phyloP scores from a whole-genome alignment of 176 grass and related monocot genomes.

The Oropetium thomaeum region DNA sequence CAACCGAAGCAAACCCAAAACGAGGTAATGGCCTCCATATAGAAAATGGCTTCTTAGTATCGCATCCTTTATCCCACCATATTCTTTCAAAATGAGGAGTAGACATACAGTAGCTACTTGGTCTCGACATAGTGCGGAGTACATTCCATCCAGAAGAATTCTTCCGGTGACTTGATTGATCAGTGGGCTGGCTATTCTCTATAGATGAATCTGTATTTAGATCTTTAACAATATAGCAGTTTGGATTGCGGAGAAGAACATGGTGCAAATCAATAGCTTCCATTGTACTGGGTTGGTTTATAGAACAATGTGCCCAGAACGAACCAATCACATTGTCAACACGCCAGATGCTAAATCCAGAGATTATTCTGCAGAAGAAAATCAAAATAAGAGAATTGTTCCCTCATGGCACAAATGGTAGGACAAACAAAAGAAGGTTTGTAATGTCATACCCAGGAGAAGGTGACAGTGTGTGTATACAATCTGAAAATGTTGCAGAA shows the following conservation, averaged over 20 bases:
- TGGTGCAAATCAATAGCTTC: slow-evolving; percentile 78
- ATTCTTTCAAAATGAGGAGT: slow-evolving; percentile 98
- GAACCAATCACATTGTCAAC: slow-evolving; percentile 81
- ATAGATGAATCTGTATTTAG: slow-evolving; percentile 37
- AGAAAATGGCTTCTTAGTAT: slow-evolving; percentile 74
- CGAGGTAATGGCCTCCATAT: slow-evolving; percentile 83
- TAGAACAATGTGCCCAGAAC: slow-evolving; percentile 71
- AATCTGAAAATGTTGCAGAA: slow-evolving; percentile 74
- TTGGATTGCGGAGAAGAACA: slow-evolving; percentile 78
- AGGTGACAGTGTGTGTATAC: slow-evolving; percentile 46
- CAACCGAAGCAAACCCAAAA: slow-evolving; percentile 73
- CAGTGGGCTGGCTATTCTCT: slow-evolving; percentile 39
- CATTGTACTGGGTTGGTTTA: slow-evolving; percentile 51
- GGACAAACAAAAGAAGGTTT: slow-evolving; percentile 11
- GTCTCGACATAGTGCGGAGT: slow-evolving; percentile 68
- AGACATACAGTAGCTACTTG: slow-evolving; percentile 74
- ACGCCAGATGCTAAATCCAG: slow-evolving; percentile 88
- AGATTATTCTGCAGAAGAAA: slow-evolving; percentile 39
- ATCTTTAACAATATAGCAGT: slow-evolving; percentile 57
- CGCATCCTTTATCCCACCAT: slow-evolving; percentile 97
- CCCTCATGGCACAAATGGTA: slow-evolving; percentile 16
- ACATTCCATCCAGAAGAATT: slow-evolving; percentile 73
- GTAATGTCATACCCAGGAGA: slow-evolving; percentile 52
- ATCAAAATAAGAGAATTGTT: slow-evolving; percentile 5
- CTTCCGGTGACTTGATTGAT: slow-evolving; percentile 39